phyloP scores from a whole-genome alignment of 2,329 filamentous ascomycete species.

The Aspergillus vadensis region DNA sequence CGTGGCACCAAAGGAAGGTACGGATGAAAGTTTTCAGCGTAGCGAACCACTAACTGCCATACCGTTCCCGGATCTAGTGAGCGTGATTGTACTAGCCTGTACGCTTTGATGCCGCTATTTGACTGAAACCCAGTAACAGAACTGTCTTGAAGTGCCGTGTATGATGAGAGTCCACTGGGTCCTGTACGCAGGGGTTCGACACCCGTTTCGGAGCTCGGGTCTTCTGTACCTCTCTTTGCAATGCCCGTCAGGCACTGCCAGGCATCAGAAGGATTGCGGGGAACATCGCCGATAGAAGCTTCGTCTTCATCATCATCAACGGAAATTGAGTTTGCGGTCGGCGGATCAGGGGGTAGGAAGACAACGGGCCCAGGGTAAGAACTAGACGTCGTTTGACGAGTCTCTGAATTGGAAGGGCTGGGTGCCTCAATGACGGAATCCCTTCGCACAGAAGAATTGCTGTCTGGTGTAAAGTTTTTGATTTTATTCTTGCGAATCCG shows the following conservation, averaged over 20 bases:
- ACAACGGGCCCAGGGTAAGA: constrained; percentile 38
- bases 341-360: constrained; percentile 37
- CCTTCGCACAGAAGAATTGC: constrained; percentile 27
- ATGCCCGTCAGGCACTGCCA: constrained; percentile 52
- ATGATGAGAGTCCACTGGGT: constrained; percentile 27
- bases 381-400: constrained; percentile 26
- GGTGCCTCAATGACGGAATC: constrained; percentile 29
- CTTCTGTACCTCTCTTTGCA: constrained; percentile 40
- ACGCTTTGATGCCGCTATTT: constrained; percentile 41
- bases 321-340: constrained; percentile 27
- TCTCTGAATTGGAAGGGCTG: constrained; percentile 32
- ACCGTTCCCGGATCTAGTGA: constrained; percentile 53
- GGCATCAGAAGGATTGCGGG: constrained; percentile 51
- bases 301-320: constrained; percentile 45
- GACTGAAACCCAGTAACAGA: constrained; percentile 30
- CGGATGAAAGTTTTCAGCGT: constrained; percentile 67
- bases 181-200: constrained; percentile 27
- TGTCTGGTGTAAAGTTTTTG: constrained; percentile 35
- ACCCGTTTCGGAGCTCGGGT: constrained; percentile 23
- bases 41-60: constrained; percentile 58
- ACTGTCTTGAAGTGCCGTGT: constrained; percentile 31
- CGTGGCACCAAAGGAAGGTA: constrained; percentile 69
- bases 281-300: constrained; percentile 46
- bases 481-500: constrained; percentile 58
- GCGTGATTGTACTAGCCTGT: constrained; percentile 48